phyloP scores from a whole-genome alignment of 306 rosid species.

The Lithocarpus polystachyus region DNA sequence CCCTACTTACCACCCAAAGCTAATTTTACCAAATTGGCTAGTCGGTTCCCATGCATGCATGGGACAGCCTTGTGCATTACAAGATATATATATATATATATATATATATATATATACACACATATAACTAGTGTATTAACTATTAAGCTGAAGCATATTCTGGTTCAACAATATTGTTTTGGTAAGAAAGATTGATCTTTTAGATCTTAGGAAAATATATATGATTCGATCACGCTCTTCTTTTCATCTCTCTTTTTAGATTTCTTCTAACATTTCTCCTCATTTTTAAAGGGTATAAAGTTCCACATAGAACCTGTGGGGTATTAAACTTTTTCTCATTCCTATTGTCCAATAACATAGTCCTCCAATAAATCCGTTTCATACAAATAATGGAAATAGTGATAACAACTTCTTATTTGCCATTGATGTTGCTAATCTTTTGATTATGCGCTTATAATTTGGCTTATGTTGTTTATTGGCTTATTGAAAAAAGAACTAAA shows the following conservation, averaged over 20 bases:
- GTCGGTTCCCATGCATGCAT: background rate
- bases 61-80: background rate
- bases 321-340: background rate
- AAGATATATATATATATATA: background rate
- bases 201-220: background rate
- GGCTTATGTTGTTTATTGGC: conserved; percentile 8
- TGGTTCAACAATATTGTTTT: background rate
- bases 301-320: background rate
- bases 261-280: background rate
- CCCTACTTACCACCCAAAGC: no score
- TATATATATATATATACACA: background rate
- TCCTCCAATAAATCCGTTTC: no score
- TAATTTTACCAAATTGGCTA: no score
- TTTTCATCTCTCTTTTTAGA: background rate
- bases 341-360: background rate
- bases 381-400: background rate
- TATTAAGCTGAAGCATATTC: background rate
- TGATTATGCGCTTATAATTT: background rate
- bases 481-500: conserved; percentile 18
- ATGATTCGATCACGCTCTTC: conserved; percentile 2
- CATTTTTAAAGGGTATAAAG: background rate
- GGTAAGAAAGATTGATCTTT: background rate
- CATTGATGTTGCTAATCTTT: background rate
- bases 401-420: background rate
- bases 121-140: no score